These are phyloP conservation scores for Myochromella boudieri DNA, from an alignment of 768 basidiomycete genomes.

Conservation along the genomic window DNA sequence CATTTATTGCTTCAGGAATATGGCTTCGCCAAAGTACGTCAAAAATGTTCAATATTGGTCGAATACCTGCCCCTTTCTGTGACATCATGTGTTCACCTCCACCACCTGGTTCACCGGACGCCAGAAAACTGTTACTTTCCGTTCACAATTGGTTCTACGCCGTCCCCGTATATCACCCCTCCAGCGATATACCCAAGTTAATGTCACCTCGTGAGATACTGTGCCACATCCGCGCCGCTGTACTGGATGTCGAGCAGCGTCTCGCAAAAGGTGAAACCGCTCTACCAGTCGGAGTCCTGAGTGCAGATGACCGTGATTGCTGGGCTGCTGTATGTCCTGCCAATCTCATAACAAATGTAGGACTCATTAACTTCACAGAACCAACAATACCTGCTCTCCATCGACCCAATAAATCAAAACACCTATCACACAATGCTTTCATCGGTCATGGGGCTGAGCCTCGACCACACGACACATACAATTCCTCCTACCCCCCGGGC, in stretches of 20 bases:
- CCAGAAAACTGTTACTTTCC: slow-evolving; percentile 67
- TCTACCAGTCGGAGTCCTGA: slow-evolving; percentile 67
- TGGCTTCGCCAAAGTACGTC: slow-evolving; percentile 63
- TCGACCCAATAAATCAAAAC: slow-evolving; percentile 65
- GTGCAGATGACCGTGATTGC: slow-evolving; percentile 75
- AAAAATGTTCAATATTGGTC: slow-evolving; percentile 74
- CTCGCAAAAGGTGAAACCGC: slow-evolving; percentile 53
- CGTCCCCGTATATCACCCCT: slow-evolving; percentile 56
- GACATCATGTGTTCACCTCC: slow-evolving; percentile 62
- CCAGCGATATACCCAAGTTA: slow-evolving; percentile 26
- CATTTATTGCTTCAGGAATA: slow-evolving; percentile 35
- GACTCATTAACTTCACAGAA: slow-evolving; percentile 49
- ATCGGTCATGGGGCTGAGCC: slow-evolving; percentile 77
- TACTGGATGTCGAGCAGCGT: slow-evolving; percentile 58
- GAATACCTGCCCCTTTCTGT: slow-evolving; percentile 66
- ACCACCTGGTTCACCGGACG: slow-evolving; percentile 39
- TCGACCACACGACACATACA: slow-evolving; percentile 70
- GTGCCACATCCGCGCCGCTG: slow-evolving; percentile 40
- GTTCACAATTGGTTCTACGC: slow-evolving; percentile 79
- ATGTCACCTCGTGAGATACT: slow-evolving; percentile 41
- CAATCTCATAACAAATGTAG: neutral
- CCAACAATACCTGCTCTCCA: slow-evolving; percentile 60
- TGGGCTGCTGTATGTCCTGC: slow-evolving; percentile 68
- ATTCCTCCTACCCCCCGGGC: slow-evolving; percentile 28
- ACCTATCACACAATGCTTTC: slow-evolving; percentile 64